Evolutionary conservation across 768 basidiomycete species (phyloP).

Genomic region (Dentipellis fragilis): DNA sequence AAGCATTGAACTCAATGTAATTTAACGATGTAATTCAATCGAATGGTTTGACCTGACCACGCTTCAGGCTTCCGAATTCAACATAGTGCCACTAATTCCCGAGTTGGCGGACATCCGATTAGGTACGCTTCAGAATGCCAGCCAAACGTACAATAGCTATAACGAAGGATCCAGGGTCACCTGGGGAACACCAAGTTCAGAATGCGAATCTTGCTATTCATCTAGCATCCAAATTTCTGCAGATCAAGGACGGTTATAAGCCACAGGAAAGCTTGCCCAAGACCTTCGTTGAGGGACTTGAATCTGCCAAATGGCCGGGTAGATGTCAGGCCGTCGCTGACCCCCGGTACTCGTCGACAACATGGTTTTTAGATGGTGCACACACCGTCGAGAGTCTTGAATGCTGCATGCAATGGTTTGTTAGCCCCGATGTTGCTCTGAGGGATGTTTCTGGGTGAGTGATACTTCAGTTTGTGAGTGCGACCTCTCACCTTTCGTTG

Average conservation of each 20-base stretch:
- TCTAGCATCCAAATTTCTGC: constrained; percentile 58
- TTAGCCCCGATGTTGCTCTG: constrained; percentile 45
- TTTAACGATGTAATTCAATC: constrained; percentile 1
- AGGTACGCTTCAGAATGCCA: constrained; percentile 31
- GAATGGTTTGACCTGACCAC: neutral
- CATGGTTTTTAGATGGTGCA: constrained; percentile 93
- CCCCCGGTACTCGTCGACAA: constrained; percentile 36
- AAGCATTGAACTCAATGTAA: constrained; percentile 59
- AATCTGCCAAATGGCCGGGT: constrained; percentile 81
- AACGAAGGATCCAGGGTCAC: constrained; percentile 47
- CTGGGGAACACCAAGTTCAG: constrained; percentile 76
- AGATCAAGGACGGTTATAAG: constrained; percentile 19
- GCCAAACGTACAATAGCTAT: neutral
- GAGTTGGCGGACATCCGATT: constrained; percentile 47
- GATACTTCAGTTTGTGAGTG: neutral
- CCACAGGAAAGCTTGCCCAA: constrained; percentile 32
- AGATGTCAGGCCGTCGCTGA: constrained; percentile 82
- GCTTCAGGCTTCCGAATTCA: constrained; percentile 57
- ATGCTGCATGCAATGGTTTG: constrained; percentile 87
- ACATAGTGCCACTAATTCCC: constrained; percentile 43
- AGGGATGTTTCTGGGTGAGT: constrained; percentile 13
- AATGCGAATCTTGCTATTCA: constrained; percentile 84
- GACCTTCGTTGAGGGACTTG: constrained; percentile 51
- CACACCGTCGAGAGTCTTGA: constrained; percentile 88
- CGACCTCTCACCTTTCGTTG: neutral